phyloP scores from a whole-genome alignment of 2,329 filamentous ascomycete genomes.

The Pseudocercospora crystallina region DNA sequence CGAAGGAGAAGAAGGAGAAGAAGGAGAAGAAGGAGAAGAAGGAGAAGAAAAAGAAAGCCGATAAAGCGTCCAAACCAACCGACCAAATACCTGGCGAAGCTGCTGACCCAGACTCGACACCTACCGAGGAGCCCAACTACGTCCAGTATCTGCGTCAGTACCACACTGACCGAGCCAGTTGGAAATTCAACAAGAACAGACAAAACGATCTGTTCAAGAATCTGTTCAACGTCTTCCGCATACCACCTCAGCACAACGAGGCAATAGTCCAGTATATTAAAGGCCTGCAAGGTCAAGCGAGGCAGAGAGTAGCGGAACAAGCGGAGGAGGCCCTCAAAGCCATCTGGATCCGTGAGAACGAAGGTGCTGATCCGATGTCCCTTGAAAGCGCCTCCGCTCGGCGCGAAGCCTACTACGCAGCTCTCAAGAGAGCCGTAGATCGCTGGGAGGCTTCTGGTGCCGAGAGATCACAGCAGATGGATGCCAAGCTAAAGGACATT shows the following conservation, averaged over 20 bases:
- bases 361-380: constrained; percentile 16
- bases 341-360: constrained; percentile 15
- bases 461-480: constrained; percentile 13
- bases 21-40: constrained; percentile 29
- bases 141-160: constrained; percentile 77
- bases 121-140: constrained; percentile 52
- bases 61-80: not conserved
- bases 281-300: constrained; percentile 68
- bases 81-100: not conserved
- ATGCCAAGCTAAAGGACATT: constrained; percentile 15
- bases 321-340: constrained; percentile 16
- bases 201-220: constrained; percentile 84
- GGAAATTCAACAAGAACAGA: constrained; percentile 97
- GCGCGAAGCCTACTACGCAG: constrained; percentile 14
- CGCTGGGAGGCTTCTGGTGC: constrained; percentile 13
- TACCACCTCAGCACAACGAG: constrained; percentile 65
- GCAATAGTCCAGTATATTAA: constrained; percentile 75
- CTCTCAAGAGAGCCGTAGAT: constrained; percentile 9
- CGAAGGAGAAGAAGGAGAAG: constrained; percentile 35
- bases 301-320: constrained; percentile 15
- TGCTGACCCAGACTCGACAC: not conserved
- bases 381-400: constrained; percentile 9
- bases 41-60: constrained; percentile 9
- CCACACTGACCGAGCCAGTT: constrained; percentile 65
- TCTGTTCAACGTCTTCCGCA: constrained; percentile 29